Evolutionary conservation across 257 asterid species (phyloP), one percentile per base, ranked within the genome.

Genomic region (Petrea volubilis): DNA sequence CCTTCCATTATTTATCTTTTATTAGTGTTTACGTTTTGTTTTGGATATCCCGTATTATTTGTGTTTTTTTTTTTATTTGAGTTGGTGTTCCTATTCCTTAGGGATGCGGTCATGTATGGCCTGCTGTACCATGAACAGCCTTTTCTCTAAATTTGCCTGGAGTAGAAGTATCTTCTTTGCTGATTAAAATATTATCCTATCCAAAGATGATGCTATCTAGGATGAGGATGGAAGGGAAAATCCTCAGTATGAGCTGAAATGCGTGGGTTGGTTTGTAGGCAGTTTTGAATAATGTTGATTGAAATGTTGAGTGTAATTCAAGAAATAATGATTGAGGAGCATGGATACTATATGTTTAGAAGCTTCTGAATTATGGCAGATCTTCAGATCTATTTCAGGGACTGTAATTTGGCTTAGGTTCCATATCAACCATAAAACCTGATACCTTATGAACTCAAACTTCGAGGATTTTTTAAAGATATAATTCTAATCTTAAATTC

Each of bases 81-180:
- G 55, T 58, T 38, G 60, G 68, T 46, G 47, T 55, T 62, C 70
- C 52, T 38, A 53, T 59, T 40, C 20, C 36, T 73, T 72, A 49
- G 46, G 68, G 55, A 59, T 71, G 60, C 73, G 38, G 67, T 18
- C 58, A 18, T 43, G 40, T 44, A 17, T 70, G 28, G 47, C 49
- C 64, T 72, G 29, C 72, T 57, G 24, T 50, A 55, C 55, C 71
- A 44, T 75, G 27, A 25, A 33, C 17, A 18, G 29, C 58, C 55
- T 72, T 47, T 56, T 10, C 51, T 64, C 44, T 1, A 7, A 64
- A 31, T 51, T 65, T 40, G 59, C 52, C 17, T 71, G 50, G 71
- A 38, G 28, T 29, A 27, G 36, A 27, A 11, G 25, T 64, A 24
- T 11, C 20, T 55, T 31, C 27, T 27, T 5, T 40, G 64, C 36